phyloP scores from a whole-genome alignment of 2,329 filamentous ascomycete species.

The Ophiostoma australiae region DNA sequence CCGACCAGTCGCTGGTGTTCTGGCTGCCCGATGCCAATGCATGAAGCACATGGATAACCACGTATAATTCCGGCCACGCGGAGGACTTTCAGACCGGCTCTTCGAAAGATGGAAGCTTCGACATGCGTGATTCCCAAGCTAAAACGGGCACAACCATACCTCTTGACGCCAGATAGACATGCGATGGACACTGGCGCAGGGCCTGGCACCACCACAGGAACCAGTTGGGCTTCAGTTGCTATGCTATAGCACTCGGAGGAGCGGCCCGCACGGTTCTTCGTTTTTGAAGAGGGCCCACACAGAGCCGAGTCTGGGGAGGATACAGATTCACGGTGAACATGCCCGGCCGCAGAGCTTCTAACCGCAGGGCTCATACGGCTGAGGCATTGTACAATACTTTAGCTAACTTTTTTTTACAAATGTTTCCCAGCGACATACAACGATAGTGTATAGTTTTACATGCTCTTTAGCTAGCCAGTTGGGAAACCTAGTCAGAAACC shows the following conservation, averaged over 20 bases:
- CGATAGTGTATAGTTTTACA: neutral
- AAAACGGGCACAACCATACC: neutral
- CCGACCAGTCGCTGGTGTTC: slow-evolving; percentile 76
- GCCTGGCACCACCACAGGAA: neutral
- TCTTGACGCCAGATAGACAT: no score
- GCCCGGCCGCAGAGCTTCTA: neutral
- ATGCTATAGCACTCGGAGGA: neutral
- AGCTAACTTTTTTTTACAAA: neutral
- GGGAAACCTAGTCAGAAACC: neutral
- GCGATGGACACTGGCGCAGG: no score
- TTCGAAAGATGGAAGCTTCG: neutral
- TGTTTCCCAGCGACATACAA: neutral
- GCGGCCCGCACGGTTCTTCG: neutral
- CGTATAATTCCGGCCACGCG: no score
- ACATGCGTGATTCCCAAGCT: no score
- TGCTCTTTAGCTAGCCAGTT: neutral
- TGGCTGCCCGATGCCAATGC: slow-evolving; percentile 67
- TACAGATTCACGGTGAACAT: neutral
- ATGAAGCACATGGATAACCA: slow-evolving; percentile 29
- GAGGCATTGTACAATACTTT: neutral
- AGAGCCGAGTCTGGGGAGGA: neutral
- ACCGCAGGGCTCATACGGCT: neutral
- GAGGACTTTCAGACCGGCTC: neutral
- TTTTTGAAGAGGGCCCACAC: neutral
- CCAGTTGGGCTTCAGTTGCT: neutral